Evolutionary conservation across 768 basidiomycete species (phyloP).

Genomic region (Lanmaoa rubissima): DNA sequence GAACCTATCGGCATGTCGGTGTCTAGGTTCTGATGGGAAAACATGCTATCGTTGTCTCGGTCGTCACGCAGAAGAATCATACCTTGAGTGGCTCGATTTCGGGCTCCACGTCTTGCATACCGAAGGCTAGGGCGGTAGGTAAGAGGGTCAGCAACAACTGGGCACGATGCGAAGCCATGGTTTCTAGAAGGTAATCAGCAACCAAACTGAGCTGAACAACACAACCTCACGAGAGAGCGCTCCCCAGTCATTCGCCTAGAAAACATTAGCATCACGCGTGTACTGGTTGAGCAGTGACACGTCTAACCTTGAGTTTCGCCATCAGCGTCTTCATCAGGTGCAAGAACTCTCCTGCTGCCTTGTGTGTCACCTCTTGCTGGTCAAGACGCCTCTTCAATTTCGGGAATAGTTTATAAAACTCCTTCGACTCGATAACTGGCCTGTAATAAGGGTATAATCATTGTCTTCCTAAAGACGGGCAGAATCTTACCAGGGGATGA

Average conservation of each 20-base stretch:
- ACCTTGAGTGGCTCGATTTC: slow-evolving; percentile 52
- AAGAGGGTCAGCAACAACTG: slow-evolving; percentile 41
- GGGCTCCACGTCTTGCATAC: slow-evolving; percentile 45
- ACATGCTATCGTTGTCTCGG: neutral
- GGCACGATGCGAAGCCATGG: slow-evolving; percentile 45
- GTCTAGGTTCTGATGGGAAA: slow-evolving; percentile 48
- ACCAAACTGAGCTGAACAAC: neutral
- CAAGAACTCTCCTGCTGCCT: slow-evolving; percentile 51
- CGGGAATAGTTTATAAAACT: slow-evolving; percentile 55
- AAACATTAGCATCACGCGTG: neutral
- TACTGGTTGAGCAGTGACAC: neutral
- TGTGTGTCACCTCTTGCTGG: slow-evolving; percentile 46
- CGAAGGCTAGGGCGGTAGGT: slow-evolving; percentile 46
- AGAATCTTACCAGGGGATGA: slow-evolving; percentile 50
- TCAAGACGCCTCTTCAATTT: slow-evolving; percentile 47
- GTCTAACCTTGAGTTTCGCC: slow-evolving; percentile 59
- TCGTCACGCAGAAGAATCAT: neutral
- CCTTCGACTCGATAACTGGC: slow-evolving; percentile 60
- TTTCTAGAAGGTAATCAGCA: slow-evolving; percentile 33
- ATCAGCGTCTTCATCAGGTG: slow-evolving; percentile 58
- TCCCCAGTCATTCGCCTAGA: slow-evolving; percentile 61
- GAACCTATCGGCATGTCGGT: slow-evolving; percentile 41
- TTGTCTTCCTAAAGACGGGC: neutral
- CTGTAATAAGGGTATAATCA: neutral
- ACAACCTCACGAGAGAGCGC: slow-evolving; percentile 50